These are phyloP conservation scores for Macrolepiota fuliginosa DNA, from an alignment of 768 basidiomycete species.

Conservation along the genomic window DNA sequence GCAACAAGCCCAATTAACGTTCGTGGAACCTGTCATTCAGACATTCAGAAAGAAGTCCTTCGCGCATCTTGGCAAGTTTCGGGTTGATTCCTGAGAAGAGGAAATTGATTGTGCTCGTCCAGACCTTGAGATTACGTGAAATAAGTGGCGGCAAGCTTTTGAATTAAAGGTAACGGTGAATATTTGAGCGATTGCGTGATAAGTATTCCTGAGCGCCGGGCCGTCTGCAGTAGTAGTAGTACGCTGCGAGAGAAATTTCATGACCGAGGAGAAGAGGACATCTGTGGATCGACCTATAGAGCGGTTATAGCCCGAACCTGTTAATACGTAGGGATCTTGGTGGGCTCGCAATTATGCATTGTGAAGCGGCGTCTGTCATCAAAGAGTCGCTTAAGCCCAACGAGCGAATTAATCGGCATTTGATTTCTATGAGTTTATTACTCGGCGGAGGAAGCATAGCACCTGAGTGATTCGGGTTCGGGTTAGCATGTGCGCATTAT, in stretches of 20 bases:
- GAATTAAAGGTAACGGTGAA: background rate
- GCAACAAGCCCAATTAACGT: conserved; percentile 3
- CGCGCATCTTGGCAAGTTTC: background rate
- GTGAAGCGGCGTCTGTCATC: conserved; percentile 8
- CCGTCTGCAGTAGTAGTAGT: background rate
- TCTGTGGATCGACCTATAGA: background rate
- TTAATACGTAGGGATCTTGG: background rate
- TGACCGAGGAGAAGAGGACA: background rate
- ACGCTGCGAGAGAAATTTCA: background rate
- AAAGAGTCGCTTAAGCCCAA: background rate
- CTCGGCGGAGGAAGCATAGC: background rate
- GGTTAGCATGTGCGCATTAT: background rate
- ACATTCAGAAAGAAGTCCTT: background rate
- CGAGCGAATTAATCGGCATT: background rate
- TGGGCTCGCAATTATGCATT: background rate
- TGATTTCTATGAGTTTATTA: background rate
- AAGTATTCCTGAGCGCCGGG: background rate
- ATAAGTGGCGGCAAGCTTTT: conserved; percentile 4
- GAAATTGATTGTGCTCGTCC: background rate
- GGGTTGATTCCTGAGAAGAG: background rate
- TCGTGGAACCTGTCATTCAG: conserved; percentile 4
- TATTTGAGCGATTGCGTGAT: background rate
- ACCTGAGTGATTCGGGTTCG: background rate
- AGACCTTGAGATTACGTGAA: background rate
- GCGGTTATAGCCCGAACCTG: background rate